Evolutionary conservation across 139 green algal genomes (phyloP).

Genomic region (Volvox reticuliferus): DNA sequence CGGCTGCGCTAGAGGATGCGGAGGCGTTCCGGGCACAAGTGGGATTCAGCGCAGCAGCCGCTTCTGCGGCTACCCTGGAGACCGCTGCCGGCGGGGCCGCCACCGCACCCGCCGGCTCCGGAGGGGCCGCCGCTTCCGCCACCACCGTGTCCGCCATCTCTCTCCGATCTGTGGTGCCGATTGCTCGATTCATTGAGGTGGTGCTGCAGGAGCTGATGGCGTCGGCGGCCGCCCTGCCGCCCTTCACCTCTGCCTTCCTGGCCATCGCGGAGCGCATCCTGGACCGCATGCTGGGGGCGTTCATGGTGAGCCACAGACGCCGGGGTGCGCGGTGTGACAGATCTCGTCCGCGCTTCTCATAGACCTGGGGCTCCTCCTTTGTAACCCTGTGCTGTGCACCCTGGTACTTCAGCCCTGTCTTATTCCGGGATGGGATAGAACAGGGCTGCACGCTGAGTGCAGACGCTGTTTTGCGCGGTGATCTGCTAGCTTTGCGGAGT

Average conservation of each 20-base stretch:
- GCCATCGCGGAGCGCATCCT: constrained; percentile 41
- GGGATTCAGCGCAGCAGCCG: constrained; percentile 21
- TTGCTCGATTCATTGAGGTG: constrained; percentile 32
- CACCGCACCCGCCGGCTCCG: neutral
- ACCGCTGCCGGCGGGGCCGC: neutral
- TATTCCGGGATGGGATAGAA: no score
- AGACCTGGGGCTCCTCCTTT: no score
- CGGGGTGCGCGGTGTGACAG: neutral
- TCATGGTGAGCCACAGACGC: constrained; percentile 20
- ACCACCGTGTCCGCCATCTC: neutral
- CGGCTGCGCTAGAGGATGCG: constrained; percentile 65
- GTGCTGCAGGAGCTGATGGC: constrained; percentile 27
- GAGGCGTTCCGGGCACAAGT: constrained; percentile 64
- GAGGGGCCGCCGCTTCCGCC: neutral
- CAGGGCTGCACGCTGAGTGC: no score
- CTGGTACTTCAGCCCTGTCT: no score
- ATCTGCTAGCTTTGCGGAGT: no score
- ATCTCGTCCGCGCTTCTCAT: neutral
- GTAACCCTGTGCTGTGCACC: no score
- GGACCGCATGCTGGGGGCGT: constrained; percentile 42
- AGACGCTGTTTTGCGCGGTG: no score
- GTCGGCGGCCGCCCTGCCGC: constrained; percentile 3
- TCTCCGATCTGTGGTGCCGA: constrained; percentile 10
- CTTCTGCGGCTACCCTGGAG: neutral
- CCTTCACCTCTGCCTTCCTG: constrained; percentile 29